These are phyloP conservation scores for Podila verticillata DNA, from an alignment of 192 early-diverging fungal genomes.

Conservation along the genomic window DNA sequence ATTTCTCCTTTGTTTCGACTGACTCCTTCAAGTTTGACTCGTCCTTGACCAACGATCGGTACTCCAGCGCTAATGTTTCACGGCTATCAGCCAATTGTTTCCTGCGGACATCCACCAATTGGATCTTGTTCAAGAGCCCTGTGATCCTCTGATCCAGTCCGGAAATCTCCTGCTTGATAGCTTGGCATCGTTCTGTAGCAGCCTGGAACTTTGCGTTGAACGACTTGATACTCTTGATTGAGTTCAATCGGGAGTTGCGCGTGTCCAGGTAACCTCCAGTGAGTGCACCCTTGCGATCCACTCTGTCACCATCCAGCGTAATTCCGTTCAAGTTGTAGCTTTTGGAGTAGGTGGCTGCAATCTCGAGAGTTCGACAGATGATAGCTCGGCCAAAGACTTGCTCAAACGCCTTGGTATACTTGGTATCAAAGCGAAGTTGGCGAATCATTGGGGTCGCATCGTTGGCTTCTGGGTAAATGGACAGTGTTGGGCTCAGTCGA, in stretches of 20 bases:
- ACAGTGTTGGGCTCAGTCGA: slow-evolving; percentile 70
- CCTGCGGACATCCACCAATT: slow-evolving; percentile 60
- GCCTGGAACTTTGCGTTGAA: slow-evolving; percentile 56
- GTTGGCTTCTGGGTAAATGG: slow-evolving; percentile 69
- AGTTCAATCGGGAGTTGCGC: slow-evolving; percentile 77
- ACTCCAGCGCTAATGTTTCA: slow-evolving; percentile 62
- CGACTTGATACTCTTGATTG: slow-evolving; percentile 69
- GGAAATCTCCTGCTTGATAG: slow-evolving; percentile 64
- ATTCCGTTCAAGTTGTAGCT: slow-evolving; percentile 83
- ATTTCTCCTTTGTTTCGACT: slow-evolving; percentile 62
- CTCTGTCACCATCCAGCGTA: slow-evolving; percentile 92
- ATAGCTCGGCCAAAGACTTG: slow-evolving; percentile 94
- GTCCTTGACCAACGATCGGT: slow-evolving; percentile 70
- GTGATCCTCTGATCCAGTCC: slow-evolving; percentile 73
- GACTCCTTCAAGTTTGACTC: slow-evolving; percentile 64
- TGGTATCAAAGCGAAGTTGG: slow-evolving; percentile 77
- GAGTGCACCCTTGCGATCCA: slow-evolving; percentile 92
- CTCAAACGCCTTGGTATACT: slow-evolving; percentile 79
- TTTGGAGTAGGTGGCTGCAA: slow-evolving; percentile 81
- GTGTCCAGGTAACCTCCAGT: slow-evolving; percentile 90
- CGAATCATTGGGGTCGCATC: slow-evolving; percentile 88
- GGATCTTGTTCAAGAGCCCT: slow-evolving; percentile 64
- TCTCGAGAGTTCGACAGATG: slow-evolving; percentile 85
- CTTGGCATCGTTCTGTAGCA: slow-evolving; percentile 47
- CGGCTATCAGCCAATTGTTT: slow-evolving; percentile 65